Base-by-base conservation (phyloP, 2,329 filamentous ascomycete genomes). In the Aspergillus ruber region DNA sequence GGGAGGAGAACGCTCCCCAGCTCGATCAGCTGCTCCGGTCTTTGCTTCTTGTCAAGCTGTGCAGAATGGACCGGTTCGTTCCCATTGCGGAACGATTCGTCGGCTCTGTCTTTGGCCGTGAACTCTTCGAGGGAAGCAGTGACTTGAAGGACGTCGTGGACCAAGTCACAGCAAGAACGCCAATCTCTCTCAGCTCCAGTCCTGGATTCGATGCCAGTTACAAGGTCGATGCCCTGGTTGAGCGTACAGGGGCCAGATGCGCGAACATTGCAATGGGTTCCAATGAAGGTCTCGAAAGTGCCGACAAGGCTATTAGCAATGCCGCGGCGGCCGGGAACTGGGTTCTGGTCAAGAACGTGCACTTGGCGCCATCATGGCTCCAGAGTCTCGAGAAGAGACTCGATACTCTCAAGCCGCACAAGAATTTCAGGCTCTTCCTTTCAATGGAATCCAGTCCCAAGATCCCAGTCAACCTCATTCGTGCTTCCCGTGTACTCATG, bases 241-340 rank as follows among this genome's bases (percentile, higher is more conserved):
- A 95, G 69, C 82, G 88, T 56, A 84, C 83, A 67, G 81, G 82
- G 50, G 84, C 88, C 44, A 84, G 81, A 46, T 98, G 93, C 73
- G 90, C 90, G 50, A 96, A 96, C 68, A 96, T 98, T 63, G 94
- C 94, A 59, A 98, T 98, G 93, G 93, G 93, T 63, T 97, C 93
- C 41, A 94, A 94, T 62, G 93, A 98, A 75, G 88, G 90, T 65
- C 77, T 94, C 15, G 84, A 90, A 49, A 93, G 84, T 52, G 93
- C 93, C 15, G 93, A 98, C 76, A 95, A 95, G 71, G 93, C 94
- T 25, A 90, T 98, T 63, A 87, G 82, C 70, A 89, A 90, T 60
- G 93, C 93, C 8, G 91, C 93, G 4, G 88, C 94, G 48, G 86
- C 85, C 13, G 93, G 93, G 56, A 89, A 84, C 21, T 98, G 93